Evolutionary conservation across 2,329 filamentous ascomycete species (phyloP).

Genomic region (Xylaria sp.): DNA sequence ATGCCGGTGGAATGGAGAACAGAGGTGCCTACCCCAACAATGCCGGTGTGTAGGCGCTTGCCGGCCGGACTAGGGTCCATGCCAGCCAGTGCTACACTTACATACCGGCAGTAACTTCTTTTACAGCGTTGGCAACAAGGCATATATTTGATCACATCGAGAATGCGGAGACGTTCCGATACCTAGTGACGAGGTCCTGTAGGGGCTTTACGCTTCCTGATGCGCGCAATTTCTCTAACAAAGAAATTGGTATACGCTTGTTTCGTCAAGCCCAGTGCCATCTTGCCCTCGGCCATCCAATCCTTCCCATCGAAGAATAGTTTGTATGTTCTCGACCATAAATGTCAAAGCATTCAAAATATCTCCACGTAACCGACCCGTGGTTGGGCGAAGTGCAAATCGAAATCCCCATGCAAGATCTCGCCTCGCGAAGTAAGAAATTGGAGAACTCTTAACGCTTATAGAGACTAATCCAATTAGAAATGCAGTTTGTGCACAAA

Average conservation of each 20-base stretch:
- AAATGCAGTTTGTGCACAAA: background rate
- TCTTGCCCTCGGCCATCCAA: background rate
- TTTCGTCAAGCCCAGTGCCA: too few species aligned
- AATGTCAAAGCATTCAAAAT: background rate
- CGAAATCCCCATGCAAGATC: background rate
- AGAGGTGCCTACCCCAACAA: conserved; percentile 63
- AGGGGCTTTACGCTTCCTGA: background rate
- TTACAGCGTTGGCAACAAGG: too few species aligned
- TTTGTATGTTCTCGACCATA: background rate
- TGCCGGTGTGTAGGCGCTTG: conserved; percentile 45
- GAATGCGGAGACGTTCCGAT: too few species aligned
- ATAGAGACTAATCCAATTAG: background rate
- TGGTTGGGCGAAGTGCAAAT: background rate
- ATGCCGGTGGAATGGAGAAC: conserved; percentile 63
- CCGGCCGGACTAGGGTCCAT: background rate
- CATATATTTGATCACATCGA: too few species aligned
- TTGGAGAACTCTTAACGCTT: background rate
- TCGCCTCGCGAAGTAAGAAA: background rate
- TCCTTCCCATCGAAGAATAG: background rate
- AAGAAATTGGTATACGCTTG: background rate
- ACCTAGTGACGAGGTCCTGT: too few species aligned
- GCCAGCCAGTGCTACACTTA: too few species aligned
- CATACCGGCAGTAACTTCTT: too few species aligned
- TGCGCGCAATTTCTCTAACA: background rate
- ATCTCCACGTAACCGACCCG: background rate